A percentile compares a stretch with the other conserved stretches of the same genome.
Evolutionary conservation across 371 early-diverging fungal species (phyloP).

Genomic region (Rhizopus delemar): DNA sequence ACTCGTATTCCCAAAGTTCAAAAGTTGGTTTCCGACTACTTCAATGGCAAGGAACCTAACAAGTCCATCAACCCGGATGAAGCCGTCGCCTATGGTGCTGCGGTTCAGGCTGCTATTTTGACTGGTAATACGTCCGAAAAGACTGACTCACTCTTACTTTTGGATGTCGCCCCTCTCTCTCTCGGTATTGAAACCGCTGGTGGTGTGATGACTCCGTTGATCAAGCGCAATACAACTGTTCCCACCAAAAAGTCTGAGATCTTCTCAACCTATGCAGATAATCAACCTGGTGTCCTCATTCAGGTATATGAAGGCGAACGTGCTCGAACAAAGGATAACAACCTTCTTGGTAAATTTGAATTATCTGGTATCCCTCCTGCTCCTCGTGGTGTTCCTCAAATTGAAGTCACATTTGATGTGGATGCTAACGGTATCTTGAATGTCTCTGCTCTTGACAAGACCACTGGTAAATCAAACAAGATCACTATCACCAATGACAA

Average conservation of each 20-base stretch:
- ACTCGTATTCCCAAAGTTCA: slow-evolving; percentile 99
- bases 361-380: slow-evolving; percentile 84
- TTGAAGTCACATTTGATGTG: slow-evolving; percentile 90
- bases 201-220: slow-evolving; percentile 71
- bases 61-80: slow-evolving; percentile 96
- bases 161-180: slow-evolving; percentile 88
- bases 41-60: slow-evolving; percentile 93
- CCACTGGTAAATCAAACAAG: slow-evolving; percentile 74
- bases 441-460: slow-evolving; percentile 90
- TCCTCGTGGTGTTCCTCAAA: slow-evolving; percentile 86
- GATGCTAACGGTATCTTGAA: slow-evolving; percentile 93
- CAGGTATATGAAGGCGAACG: slow-evolving; percentile 92
- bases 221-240: slow-evolving; percentile 86
- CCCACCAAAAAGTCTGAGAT: slow-evolving; percentile 86
- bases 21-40: slow-evolving; percentile 93
- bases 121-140: slow-evolving; percentile 53
- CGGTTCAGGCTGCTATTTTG: slow-evolving; percentile 91
- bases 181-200: slow-evolving; percentile 92
- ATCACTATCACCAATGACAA: slow-evolving; percentile 92
- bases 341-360: slow-evolving; percentile 86
- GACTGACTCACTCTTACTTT: slow-evolving; percentile 69
- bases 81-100: slow-evolving; percentile 97
- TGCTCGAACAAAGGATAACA: slow-evolving; percentile 86
- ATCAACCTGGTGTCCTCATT: slow-evolving; percentile 88
- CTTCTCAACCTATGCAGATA: slow-evolving; percentile 93